Base-by-base conservation (phyloP, 108 stramenopile genomes). In the Skeletonema grethae region DNA sequence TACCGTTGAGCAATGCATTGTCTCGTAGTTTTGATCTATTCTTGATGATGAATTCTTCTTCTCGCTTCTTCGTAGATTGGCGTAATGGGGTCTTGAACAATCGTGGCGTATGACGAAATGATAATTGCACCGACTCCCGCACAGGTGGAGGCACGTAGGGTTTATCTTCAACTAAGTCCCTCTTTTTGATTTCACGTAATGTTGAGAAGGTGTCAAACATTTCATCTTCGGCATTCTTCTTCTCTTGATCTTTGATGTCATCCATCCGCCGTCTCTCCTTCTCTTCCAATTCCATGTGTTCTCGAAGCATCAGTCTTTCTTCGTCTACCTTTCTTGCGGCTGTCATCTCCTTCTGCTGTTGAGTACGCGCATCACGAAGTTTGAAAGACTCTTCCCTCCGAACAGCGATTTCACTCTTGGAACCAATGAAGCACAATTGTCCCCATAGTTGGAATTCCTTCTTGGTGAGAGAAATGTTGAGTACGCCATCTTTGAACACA, bases 41-140 rank as follows among this genome's bases (percentile, higher is more conserved):
- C 60, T 85, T 88, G 38, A 82, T 59, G 22, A 88, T 70, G 73
- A 86, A 88, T 22, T 87, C 87, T 64, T 82, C 74, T 63, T 88
- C 87, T 22, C 74, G 75, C 20, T 61, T 68, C 7, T 60, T 65
- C 5, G 85, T 86, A 5, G 83, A 84, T 67, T 88, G 85, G 57
- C 87, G 73, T 45, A 73, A 77, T 16, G 87, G 87, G 41, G 87
- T 88, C 63, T 85, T 83, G 81, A 88, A 88, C 16, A 86, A n/a
- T 35, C 87, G 75, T 6, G 82, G 87, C 5, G 85, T 88, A 67
- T 86, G 77, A 18, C 58, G 53, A 55, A 88, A 81, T n/a, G 62
- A 70, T 9, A 67, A 45, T 5, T 56, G 69, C 39, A 56, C 48
- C 5, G 60, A n/a, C 36, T 45, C 18, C 24, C 85, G 65, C 16